These are phyloP conservation scores for Exophiala aquamarina DNA, from an alignment of 2,329 filamentous ascomycete genomes.

Conservation along the genomic window DNA sequence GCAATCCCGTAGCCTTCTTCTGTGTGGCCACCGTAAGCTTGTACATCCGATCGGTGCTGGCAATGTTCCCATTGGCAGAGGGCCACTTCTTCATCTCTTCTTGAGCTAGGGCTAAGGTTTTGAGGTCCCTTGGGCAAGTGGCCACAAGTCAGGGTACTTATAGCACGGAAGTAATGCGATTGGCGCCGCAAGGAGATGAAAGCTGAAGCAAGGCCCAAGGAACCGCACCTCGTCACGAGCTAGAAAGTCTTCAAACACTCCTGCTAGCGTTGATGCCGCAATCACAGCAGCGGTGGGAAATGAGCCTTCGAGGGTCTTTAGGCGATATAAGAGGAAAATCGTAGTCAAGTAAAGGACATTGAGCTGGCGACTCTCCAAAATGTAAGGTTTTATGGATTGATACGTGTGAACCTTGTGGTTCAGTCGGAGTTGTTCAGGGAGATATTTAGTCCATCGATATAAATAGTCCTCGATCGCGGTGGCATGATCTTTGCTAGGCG, in stretches of 20 bases:
- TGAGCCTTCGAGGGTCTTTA: neutral
- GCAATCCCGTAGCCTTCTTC: neutral
- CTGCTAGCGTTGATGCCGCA: constrained; percentile 42
- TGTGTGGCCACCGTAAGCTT: constrained; percentile 4
- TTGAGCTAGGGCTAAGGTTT: constrained; percentile 3
- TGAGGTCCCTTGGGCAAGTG: constrained; percentile 7
- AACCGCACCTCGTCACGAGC: constrained; percentile 35
- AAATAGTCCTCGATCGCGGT: constrained; percentile 30
- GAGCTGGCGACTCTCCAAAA: constrained; percentile 39
- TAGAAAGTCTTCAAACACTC: constrained; percentile 43
- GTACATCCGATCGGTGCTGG: constrained; percentile 4
- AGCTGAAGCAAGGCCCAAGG: constrained; percentile 4
- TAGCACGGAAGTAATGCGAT: constrained; percentile 8
- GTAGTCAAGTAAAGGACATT: constrained; percentile 40
- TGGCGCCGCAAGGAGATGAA: constrained; percentile 6
- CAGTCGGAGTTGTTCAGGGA: constrained; percentile 32
- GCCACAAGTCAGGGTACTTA: constrained; percentile 1
- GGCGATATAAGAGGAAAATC: constrained; percentile 33
- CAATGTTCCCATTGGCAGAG: constrained; percentile 5
- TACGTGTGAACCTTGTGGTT: neutral
- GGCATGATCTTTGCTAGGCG: constrained; percentile 26
- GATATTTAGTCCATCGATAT: constrained; percentile 39
- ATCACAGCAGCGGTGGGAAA: constrained; percentile 38
- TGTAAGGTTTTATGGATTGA: constrained; percentile 4
- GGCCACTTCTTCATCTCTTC: constrained; percentile 9